Evolutionary conservation across 2,329 filamentous ascomycete genomes (phyloP).

Genomic region (Phaeosphaeriaceae sp.): DNA sequence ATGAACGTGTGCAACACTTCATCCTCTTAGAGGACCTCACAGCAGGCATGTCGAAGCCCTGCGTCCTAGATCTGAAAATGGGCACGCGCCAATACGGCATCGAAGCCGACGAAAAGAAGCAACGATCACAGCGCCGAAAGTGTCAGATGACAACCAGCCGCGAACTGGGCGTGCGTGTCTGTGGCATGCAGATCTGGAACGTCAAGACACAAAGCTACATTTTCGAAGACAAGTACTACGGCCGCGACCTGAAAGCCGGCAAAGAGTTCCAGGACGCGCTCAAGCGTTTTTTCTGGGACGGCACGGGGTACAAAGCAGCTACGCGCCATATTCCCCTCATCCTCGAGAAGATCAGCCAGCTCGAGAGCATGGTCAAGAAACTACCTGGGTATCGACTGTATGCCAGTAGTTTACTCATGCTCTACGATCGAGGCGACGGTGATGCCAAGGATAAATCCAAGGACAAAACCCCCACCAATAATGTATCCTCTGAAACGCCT

Average conservation of each 20-base stretch:
- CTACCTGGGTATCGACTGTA: slow-evolving; percentile 92
- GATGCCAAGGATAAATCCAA: slow-evolving; percentile 53
- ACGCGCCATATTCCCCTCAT: slow-evolving; percentile 87
- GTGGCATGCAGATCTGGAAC: slow-evolving; percentile 97
- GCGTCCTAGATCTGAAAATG: slow-evolving; percentile 98
- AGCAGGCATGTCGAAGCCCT: slow-evolving; percentile 93
- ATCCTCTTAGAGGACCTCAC: slow-evolving; percentile 93
- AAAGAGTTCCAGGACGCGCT: slow-evolving; percentile 88
- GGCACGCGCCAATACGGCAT: slow-evolving; percentile 96
- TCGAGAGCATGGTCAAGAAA: slow-evolving; percentile 83
- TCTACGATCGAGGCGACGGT: slow-evolving; percentile 85
- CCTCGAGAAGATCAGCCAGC: slow-evolving; percentile 79
- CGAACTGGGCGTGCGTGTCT: slow-evolving; percentile 90
- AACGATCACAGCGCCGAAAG: slow-evolving; percentile 89
- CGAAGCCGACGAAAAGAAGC: slow-evolving; percentile 90
- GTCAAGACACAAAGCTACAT: slow-evolving; percentile 80
- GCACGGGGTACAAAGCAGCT: slow-evolving; percentile 80
- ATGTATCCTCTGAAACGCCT: slow-evolving; percentile 1
- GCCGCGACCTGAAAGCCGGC: slow-evolving; percentile 85
- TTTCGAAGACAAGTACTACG: slow-evolving; percentile 99
- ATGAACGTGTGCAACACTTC: slow-evolving; percentile 84
- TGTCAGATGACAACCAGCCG: slow-evolving; percentile 91
- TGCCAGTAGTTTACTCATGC: slow-evolving; percentile 90
- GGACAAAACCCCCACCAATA: slow-evolving; percentile 1
- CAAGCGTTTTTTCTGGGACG: slow-evolving; percentile 90